phyloP scores from a whole-genome alignment of 1,139 yeast species.

The Saccharomyces hybrid region DNA sequence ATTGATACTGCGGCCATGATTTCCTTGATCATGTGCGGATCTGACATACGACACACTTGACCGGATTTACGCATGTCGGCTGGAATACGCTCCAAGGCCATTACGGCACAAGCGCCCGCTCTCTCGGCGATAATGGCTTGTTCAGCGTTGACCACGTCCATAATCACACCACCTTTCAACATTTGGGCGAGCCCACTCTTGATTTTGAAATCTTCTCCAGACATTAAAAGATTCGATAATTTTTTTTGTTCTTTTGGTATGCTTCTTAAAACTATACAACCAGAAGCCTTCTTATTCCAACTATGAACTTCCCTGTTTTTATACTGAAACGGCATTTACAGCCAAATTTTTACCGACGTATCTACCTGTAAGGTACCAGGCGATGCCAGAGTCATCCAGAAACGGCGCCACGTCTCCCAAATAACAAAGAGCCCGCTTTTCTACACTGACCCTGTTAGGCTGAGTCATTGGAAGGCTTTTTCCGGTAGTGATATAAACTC shows the following conservation, averaged over 20 bases:
- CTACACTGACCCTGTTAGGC: background rate
- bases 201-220: conserved; percentile 41
- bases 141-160: conserved; percentile 55
- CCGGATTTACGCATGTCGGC: conserved; percentile 82
- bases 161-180: conserved; percentile 71
- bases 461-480: background rate
- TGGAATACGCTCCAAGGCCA: conserved; percentile 83
- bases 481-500: background rate
- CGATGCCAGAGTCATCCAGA: background rate
- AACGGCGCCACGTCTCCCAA: background rate
- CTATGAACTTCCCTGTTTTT: background rate
- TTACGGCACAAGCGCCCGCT: conserved; percentile 87
- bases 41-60: conserved; percentile 82
- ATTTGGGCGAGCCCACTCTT: conserved; percentile 83
- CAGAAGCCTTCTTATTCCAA: background rate
- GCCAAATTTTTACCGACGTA: background rate
- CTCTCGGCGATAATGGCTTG: conserved; percentile 65
- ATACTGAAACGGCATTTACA: background rate
- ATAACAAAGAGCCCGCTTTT: background rate
- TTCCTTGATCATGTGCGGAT: conserved; percentile 70
- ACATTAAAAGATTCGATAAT: background rate
- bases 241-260: background rate
- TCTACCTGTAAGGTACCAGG: background rate
- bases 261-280: background rate
- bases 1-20: conserved; percentile 63